Base-by-base conservation (phyloP, 2,329 filamentous ascomycete species). In the Aspergillus aculeatus region DNA sequence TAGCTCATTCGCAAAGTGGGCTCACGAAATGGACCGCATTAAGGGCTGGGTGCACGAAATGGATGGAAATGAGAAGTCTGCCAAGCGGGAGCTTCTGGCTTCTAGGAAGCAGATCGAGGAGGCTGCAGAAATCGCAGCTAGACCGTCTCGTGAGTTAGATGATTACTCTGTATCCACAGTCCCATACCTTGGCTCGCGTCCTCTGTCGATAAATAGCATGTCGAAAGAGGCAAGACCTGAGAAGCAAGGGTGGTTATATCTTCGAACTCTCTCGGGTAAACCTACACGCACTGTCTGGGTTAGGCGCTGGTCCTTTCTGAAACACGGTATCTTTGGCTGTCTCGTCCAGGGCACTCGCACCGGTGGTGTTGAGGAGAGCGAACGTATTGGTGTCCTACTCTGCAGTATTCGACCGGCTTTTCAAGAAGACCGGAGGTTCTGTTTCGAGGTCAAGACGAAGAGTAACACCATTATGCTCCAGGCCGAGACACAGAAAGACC, bases 361-460 rank as follows among this genome's bases (percentile, higher is more conserved):
- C 49, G 88, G 87, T 49, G 94, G 92, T 35, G 95, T 99, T 23
- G 87, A 98, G 67, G 94, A 98, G 74, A 96, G 92, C 50, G 95
- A 99, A 69, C 92, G 96, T 77, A 96, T 96, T 62, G 95, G 95
- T 47, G 93, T 99, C 3, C 79, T 99, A 55, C 86, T 99, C 44
- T 99, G 95, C 78, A 96, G 91, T 69, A 90, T 95, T 52, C 91
- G 94, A 69, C 92, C 93, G 19, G 92, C 93, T 0, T 89, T 96
- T 54, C 88, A 91, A 66, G 95, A 99, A 76, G 95, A 99, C 70
- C 87, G 95, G 44, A 86, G 95, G 16, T 99, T 98, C 76, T 98
- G 95, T 73, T 97, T 99, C 69, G 95, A 99, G 76, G 90, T 99
- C 70, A 99, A 98, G 81, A 99, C 95, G 2, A 99, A 97, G 76